Evolutionary conservation across 2,329 filamentous ascomycete species (phyloP).

Genomic region (Diaporthe longicolla): DNA sequence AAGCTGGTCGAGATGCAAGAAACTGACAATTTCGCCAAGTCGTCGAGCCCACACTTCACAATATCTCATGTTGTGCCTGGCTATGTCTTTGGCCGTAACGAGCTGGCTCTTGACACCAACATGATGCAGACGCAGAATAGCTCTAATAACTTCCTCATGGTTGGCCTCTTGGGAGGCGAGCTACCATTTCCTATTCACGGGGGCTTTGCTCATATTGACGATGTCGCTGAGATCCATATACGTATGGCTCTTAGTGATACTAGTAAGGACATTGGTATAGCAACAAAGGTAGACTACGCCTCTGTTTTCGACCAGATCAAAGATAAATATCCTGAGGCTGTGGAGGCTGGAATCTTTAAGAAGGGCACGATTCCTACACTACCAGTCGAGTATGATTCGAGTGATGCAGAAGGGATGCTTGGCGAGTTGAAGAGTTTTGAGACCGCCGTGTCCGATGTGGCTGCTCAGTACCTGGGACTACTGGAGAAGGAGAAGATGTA

Average conservation of each 20-base stretch:
- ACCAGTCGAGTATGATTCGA: slow-evolving; percentile 34
- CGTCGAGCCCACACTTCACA: slow-evolving; percentile 46
- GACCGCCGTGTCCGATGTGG: slow-evolving; percentile 28
- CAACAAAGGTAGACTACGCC: slow-evolving; percentile 44
- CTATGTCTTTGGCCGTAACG: slow-evolving; percentile 49
- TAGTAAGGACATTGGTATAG: slow-evolving; percentile 44
- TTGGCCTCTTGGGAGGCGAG: slow-evolving; percentile 44
- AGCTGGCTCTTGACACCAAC: slow-evolving; percentile 45
- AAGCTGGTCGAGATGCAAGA: slow-evolving; percentile 46
- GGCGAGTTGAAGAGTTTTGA: slow-evolving; percentile 35
- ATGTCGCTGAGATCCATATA: slow-evolving; percentile 46
- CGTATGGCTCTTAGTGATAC: slow-evolving; percentile 43
- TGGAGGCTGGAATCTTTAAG: slow-evolving; percentile 47
- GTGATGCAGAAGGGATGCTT: slow-evolving; percentile 20
- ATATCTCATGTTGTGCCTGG: slow-evolving; percentile 48
- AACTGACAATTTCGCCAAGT: slow-evolving; percentile 46
- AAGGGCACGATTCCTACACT: slow-evolving; percentile 43
- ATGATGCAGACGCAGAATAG: slow-evolving; percentile 48
- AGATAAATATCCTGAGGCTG: slow-evolving; percentile 46
- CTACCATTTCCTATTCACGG: slow-evolving; percentile 41
- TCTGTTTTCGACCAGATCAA: slow-evolving; percentile 45
- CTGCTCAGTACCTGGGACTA: slow-evolving; percentile 31
- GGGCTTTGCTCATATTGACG: slow-evolving; percentile 45
- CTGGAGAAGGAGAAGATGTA: slow-evolving; percentile 31
- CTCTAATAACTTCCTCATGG: slow-evolving; percentile 48